These are phyloP conservation scores for Epichloe gansuensis DNA, from an alignment of 2,329 filamentous ascomycete genomes.

Conservation along the genomic window DNA sequence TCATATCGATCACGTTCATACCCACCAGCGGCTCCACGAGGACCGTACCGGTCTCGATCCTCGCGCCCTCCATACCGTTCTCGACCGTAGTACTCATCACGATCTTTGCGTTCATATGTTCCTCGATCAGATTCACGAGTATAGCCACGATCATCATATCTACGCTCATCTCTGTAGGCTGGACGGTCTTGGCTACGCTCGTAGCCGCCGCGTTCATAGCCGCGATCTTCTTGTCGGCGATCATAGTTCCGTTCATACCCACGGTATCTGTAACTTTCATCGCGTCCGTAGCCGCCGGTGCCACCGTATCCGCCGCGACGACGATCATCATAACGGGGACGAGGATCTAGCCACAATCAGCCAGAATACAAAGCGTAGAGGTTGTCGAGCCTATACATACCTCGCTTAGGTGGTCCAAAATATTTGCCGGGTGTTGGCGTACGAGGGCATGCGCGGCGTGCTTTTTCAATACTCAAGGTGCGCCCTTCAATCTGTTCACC, in stretches of 20 bases:
- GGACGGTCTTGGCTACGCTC: slow-evolving; percentile 35
- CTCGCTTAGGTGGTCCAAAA: slow-evolving; percentile 95
- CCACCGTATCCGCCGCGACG: slow-evolving; percentile 47
- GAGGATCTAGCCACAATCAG: slow-evolving; percentile 19
- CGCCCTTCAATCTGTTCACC: slow-evolving; percentile 91
- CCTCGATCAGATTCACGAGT: slow-evolving; percentile 47
- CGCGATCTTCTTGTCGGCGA: slow-evolving; percentile 32
- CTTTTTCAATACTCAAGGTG: slow-evolving; percentile 97
- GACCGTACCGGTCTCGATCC: slow-evolving; percentile 30
- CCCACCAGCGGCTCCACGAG: slow-evolving; percentile 26
- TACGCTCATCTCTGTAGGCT: slow-evolving; percentile 24
- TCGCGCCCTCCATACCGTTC: slow-evolving; percentile 31
- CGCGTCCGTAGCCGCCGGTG: slow-evolving; percentile 31
- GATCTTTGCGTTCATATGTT: slow-evolving; percentile 37
- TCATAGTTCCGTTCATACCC: slow-evolving; percentile 30
- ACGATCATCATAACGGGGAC: slow-evolving; percentile 44
- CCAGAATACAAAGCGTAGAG: not conserved
- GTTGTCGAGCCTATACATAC: slow-evolving; percentile 36
- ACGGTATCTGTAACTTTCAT: slow-evolving; percentile 46
- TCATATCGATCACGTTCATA: slow-evolving; percentile 39
- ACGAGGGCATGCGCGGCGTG: slow-evolving; percentile 83
- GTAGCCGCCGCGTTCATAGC: slow-evolving; percentile 28
- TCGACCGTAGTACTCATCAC: slow-evolving; percentile 27
- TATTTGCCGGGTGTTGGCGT: slow-evolving; percentile 98
- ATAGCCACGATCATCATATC: slow-evolving; percentile 33